Evolutionary conservation across 495 filamentous ascomycete species (phyloP).

Genomic region (Hypoxylon intermedium): DNA sequence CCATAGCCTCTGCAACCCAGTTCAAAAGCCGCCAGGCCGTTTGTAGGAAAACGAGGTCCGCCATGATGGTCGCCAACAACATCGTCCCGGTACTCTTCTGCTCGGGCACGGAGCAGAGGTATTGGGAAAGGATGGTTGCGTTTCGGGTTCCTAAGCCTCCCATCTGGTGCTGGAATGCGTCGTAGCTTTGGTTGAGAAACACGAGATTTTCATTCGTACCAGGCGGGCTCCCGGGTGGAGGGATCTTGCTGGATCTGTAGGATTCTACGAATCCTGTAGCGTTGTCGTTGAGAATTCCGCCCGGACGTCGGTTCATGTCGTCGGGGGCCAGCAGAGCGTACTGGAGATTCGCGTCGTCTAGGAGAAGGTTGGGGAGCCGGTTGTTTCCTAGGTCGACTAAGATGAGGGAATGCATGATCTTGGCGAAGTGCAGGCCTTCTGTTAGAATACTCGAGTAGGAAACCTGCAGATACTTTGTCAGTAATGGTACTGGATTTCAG

Average conservation of each 20-base stretch:
- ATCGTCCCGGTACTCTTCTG: slow-evolving; percentile 14
- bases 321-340: slow-evolving; percentile 5
- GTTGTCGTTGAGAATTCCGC: not conserved
- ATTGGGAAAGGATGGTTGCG: slow-evolving; percentile 9
- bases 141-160: slow-evolving; percentile 2
- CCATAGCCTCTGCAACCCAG: not conserved
- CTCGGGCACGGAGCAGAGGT: slow-evolving; percentile 9
- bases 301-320: slow-evolving; percentile 7
- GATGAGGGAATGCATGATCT: slow-evolving; percentile 12
- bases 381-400: slow-evolving; percentile 6
- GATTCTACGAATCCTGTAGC: not conserved
- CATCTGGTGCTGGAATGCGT: not conserved
- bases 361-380: slow-evolving; percentile 2
- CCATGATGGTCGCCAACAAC: slow-evolving; percentile 4
- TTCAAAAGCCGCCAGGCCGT: slow-evolving; percentile 4
- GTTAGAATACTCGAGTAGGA: slow-evolving; percentile 1
- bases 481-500: too few relatives aligned
- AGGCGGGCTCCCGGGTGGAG: not conserved
- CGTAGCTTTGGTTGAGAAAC: slow-evolving; percentile 5
- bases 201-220: not conserved
- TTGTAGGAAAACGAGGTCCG: slow-evolving; percentile 10
- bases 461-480: not conserved
- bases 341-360: slow-evolving; percentile 1
- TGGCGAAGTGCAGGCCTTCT: slow-evolving; percentile 10
- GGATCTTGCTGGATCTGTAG: not conserved